These are phyloP conservation scores for Exutisphaerella laricina DNA, from an alignment of 2,329 filamentous ascomycete species.

Conservation along the genomic window DNA sequence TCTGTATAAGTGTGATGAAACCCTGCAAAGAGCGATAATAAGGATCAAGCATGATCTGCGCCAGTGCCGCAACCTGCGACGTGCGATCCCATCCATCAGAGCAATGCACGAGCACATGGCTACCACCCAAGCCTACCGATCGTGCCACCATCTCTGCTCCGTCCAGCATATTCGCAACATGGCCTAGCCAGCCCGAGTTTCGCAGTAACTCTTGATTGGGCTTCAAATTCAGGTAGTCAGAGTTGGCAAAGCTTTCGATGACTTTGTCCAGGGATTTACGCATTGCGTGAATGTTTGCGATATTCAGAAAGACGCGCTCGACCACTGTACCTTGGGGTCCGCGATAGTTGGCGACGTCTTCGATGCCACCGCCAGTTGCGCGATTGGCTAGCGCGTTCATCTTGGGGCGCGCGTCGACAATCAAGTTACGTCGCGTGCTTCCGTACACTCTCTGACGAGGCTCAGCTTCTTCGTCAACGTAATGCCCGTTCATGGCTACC, in stretches of 20 bases:
- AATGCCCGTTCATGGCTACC: constrained; percentile 15
- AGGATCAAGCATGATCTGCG: constrained; percentile 85
- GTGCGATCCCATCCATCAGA: constrained; percentile 99
- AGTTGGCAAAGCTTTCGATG: constrained; percentile 84
- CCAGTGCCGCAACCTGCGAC: constrained; percentile 83
- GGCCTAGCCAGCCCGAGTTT: constrained; percentile 85
- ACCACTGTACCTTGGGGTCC: constrained; percentile 58
- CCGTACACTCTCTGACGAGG: constrained; percentile 59
- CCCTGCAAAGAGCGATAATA: constrained; percentile 92
- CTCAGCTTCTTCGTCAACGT: constrained; percentile 7
- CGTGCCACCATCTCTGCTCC: constrained; percentile 79
- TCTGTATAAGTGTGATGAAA: constrained; percentile 90
- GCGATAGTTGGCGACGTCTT: constrained; percentile 97
- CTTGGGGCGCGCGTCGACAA: constrained; percentile 89
- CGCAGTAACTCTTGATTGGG: constrained; percentile 75
- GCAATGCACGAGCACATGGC: constrained; percentile 93
- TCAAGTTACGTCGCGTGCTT: constrained; percentile 87
- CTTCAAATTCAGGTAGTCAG: constrained; percentile 75
- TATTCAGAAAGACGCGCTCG: constrained; percentile 80
- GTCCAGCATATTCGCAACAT: constrained; percentile 77
- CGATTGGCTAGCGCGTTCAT: constrained; percentile 95
- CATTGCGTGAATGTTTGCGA: constrained; percentile 99
- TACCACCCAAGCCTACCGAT: constrained; percentile 85
- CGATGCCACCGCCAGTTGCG: constrained; percentile 83
- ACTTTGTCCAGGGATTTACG: constrained; percentile 82